These are phyloP conservation scores for Ceratocystis alfenasii DNA, from an alignment of 2,329 filamentous ascomycete genomes.

Conservation along the genomic window DNA sequence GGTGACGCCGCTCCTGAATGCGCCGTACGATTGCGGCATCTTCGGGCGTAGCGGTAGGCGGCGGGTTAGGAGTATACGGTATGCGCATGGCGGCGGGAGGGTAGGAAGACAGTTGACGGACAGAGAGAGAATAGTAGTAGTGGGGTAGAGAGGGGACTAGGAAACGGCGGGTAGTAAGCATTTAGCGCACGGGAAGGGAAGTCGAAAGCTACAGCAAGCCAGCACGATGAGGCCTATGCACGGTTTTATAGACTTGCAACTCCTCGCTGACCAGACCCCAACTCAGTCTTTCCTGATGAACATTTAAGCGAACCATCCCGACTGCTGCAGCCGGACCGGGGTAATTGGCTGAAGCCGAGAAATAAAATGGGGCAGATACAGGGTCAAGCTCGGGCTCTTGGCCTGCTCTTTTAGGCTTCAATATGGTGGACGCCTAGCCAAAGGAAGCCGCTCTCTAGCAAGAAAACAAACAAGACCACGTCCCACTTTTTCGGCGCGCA, in stretches of 20 bases:
- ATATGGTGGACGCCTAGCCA: neutral
- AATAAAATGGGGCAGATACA: neutral
- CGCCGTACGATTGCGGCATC: constrained; percentile 49
- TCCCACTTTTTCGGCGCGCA: neutral
- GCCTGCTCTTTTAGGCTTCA: neutral
- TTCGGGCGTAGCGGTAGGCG: constrained; percentile 33
- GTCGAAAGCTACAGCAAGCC: neutral
- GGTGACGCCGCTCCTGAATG: constrained; percentile 52
- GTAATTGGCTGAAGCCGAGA: neutral
- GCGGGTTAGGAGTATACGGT: constrained; percentile 49
- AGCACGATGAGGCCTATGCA: neutral
- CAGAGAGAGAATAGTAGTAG: constrained; percentile 1
- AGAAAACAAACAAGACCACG: too few relatives aligned
- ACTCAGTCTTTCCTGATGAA: neutral
- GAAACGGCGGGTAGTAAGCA: neutral
- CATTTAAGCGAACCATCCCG: constrained; percentile 8
- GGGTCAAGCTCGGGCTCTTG: neutral
- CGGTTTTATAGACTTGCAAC: neutral
- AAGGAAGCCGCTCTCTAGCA: neutral
- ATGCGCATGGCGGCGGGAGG: constrained; percentile 45
- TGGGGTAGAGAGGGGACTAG: neutral
- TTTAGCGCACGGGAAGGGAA: neutral
- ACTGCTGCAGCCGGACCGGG: neutral
- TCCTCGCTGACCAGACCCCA: neutral
- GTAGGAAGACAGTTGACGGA: neutral